These are phyloP conservation scores for Ramularia collo-cygni DNA, from an alignment of 2,329 filamentous ascomycete species.

Conservation along the genomic window DNA sequence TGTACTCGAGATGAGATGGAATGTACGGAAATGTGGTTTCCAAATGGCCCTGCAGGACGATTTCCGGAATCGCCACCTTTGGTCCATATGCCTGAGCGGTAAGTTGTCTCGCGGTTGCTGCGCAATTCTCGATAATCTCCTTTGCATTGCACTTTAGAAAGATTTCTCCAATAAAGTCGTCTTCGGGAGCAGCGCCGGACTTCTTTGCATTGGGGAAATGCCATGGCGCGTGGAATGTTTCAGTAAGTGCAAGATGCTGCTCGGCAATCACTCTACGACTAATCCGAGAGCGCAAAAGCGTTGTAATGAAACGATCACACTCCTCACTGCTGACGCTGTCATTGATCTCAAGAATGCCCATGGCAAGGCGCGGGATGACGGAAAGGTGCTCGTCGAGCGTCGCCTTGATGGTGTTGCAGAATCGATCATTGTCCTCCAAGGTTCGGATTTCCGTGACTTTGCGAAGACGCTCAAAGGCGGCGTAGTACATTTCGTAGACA, in stretches of 20 bases:
- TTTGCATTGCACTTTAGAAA: slow-evolving; percentile 88
- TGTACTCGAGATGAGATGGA: slow-evolving; percentile 91
- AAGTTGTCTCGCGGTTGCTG: slow-evolving; percentile 65
- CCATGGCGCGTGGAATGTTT: slow-evolving; percentile 86
- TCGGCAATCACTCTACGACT: slow-evolving; percentile 94
- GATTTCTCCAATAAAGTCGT: slow-evolving; percentile 91
- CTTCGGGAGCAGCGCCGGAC: slow-evolving; percentile 52
- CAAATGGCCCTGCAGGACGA: slow-evolving; percentile 76
- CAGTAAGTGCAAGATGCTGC: slow-evolving; percentile 89
- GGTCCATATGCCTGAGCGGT: slow-evolving; percentile 68
- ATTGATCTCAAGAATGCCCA: slow-evolving; percentile 87
- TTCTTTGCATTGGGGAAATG: slow-evolving; percentile 73
- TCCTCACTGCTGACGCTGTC: slow-evolving; percentile 72
- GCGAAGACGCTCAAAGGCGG: slow-evolving; percentile 87
- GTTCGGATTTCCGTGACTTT: slow-evolving; percentile 76
- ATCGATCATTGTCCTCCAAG: slow-evolving; percentile 79
- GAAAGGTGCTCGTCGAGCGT: slow-evolving; percentile 83
- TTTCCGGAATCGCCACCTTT: slow-evolving; percentile 65
- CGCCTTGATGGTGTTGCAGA: slow-evolving; percentile 72
- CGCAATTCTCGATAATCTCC: slow-evolving; percentile 81
- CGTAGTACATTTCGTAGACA: slow-evolving; percentile 95
- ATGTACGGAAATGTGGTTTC: slow-evolving; percentile 95
- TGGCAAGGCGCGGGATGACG: slow-evolving; percentile 89
- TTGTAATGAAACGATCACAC: slow-evolving; percentile 93
- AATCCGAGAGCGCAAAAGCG: slow-evolving; percentile 82